Percentiles rank a stretch among this genome's conserved stretches.
Evolutionary conservation across 352 stramenopile genomes (phyloP).

Genomic region (Globisporangium megalacanthum): DNA sequence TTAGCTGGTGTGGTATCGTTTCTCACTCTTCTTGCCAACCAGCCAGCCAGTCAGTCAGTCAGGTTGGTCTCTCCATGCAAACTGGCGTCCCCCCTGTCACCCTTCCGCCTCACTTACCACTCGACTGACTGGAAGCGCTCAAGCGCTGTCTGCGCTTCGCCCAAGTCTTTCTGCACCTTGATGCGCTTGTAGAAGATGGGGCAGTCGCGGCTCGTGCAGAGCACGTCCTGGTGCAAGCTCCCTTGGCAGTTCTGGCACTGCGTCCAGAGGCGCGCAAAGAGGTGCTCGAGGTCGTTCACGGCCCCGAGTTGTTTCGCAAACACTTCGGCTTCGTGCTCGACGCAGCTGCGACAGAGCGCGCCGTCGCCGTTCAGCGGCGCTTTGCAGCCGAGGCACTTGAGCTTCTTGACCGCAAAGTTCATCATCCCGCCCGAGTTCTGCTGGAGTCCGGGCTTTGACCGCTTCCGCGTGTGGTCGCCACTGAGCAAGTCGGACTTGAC

Average conservation of each 20-base stretch:
- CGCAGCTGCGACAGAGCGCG: constrained; percentile 93
- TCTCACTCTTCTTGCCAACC: no score
- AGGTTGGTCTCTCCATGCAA: no score
- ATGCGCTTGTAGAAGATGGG: constrained; percentile 99
- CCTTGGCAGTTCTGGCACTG: constrained; percentile 98
- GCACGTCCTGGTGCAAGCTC: constrained; percentile 93
- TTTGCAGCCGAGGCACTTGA: constrained; percentile 98
- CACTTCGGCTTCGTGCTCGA: constrained; percentile 90
- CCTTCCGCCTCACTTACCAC: constrained; percentile 33
- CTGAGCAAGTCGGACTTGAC: constrained; percentile 90
- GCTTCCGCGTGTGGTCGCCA: constrained; percentile 97
- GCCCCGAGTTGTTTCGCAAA: constrained; percentile 93
- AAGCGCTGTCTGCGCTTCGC: constrained; percentile 90
- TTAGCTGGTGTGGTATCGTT: no score
- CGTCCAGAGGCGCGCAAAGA: constrained; percentile 96
- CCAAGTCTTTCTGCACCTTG: constrained; percentile 98
- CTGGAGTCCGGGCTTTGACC: constrained; percentile 94
- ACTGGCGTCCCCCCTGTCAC: no score
- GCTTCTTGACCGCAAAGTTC: constrained; percentile 98
- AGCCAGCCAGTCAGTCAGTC: no score
- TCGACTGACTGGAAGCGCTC: constrained; percentile 92
- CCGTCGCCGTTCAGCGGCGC: constrained; percentile 85
- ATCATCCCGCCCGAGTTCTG: constrained; percentile 97
- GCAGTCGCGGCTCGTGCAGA: constrained; percentile 98
- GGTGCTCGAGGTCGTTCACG: constrained; percentile 91